Evolutionary conservation across 106 monocot genomes (phyloP).

Genomic region (Hemerocallis citrina): DNA sequence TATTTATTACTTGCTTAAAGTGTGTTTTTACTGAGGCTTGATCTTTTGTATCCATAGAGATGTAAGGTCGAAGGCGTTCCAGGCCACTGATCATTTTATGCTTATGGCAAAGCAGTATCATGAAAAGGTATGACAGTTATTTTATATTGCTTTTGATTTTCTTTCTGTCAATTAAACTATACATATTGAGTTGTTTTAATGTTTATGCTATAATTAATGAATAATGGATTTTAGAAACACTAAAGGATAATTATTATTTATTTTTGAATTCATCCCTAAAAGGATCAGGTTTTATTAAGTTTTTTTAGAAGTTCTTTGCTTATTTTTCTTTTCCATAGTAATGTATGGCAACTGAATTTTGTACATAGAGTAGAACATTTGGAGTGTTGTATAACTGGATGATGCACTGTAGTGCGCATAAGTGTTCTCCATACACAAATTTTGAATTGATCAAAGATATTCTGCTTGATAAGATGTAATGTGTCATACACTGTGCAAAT

Average conservation of each 20-base stretch:
- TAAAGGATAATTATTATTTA: no score
- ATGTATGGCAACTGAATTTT: no score
- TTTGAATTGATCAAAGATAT: not conserved
- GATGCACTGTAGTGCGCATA: no score
- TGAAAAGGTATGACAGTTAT: conserved; percentile 62
- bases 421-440: no score
- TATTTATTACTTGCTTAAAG: not conserved
- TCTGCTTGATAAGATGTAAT: not conserved
- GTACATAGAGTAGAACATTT: no score
- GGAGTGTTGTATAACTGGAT: not conserved
- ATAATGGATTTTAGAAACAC: not conserved
- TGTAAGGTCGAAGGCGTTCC: conserved; percentile 91
- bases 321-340: no score
- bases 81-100: conserved; percentile 91
- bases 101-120: conserved; percentile 78
- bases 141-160: not conserved
- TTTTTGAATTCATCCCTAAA: no score
- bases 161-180: not conserved
- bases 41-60: conserved; percentile 42
- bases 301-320: no score
- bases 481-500: not conserved
- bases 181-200: not conserved
- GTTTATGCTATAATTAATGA: not conserved
- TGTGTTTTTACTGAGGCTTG: not conserved
- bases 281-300: no score